These are phyloP conservation scores for Leccinum variabile DNA, from an alignment of 1,284 basidiomycete species.

Conservation along the genomic window DNA sequence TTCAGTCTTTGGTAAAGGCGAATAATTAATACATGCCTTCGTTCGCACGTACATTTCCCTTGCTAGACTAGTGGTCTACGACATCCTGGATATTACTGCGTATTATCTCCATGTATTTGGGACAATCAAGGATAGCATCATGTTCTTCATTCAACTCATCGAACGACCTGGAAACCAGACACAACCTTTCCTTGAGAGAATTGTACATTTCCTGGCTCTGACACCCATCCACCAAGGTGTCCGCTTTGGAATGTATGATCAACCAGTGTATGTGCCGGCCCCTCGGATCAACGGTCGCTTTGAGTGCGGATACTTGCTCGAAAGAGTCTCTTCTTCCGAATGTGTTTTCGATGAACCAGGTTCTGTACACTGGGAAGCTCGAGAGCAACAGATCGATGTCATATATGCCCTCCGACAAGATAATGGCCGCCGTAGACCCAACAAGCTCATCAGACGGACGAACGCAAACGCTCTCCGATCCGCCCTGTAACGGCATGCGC, in stretches of 20 bases:
- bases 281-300: constrained; percentile 38
- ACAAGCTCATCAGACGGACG: constrained; percentile 49
- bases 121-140: constrained; percentile 49
- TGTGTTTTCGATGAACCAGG: constrained; percentile 63
- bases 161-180: constrained; percentile 42
- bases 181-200: constrained; percentile 46
- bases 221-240: constrained; percentile 60
- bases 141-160: constrained; percentile 54
- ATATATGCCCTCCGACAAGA: constrained; percentile 74
- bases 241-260: constrained; percentile 70
- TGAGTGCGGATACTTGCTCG: constrained; percentile 47
- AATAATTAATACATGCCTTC: constrained; percentile 12
- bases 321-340: constrained; percentile 58
- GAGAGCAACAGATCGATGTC: constrained; percentile 62
- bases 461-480: constrained; percentile 33
- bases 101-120: constrained; percentile 51
- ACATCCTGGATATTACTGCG: constrained; percentile 38
- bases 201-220: constrained; percentile 62
- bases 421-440: constrained; percentile 50
- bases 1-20: constrained; percentile 31
- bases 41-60: not conserved
- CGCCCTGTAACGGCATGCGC: constrained; percentile 38
- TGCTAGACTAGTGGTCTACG: constrained; percentile 5
- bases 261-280: constrained; percentile 56
- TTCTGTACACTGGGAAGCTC: constrained; percentile 61